Base-by-base conservation (phyloP, 2,329 filamentous ascomycete genomes). In the Elsinoe fawcettii region DNA sequence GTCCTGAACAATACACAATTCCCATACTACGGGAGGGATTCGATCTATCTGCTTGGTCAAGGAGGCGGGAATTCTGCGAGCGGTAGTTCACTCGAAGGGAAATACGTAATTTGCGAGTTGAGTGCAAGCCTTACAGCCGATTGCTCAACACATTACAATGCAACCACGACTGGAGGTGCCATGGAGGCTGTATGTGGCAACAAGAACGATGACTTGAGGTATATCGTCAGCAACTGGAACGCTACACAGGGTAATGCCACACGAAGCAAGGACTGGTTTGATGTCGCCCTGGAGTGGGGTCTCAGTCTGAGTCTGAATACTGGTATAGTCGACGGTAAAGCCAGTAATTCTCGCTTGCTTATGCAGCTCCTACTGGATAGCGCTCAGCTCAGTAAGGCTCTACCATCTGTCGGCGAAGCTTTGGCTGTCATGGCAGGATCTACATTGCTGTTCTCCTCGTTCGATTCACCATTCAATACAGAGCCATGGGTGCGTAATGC, bases 381-480 rank as follows among this genome's bases (percentile, higher is more conserved):
- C 1, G 62, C 67, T 1, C 62, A 69, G 7, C 74, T 88, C 0
- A 73, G 78, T 32, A 69, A 74, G 0, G 65, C 70, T 0, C 68
- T 85, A 0, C 88, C 88, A 0, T 88, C 84, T 2, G 76, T 88
- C n/a, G 84, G 82, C 0, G 88, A 93, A 69, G 84, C 85, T 0
- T 67, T 93, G 0, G 86, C 87, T 0, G 86, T 89, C 0, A 77
- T 90, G 63, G 79, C 81, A 0, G 81, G 82, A 3, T 84, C 80
- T 34, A 88, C 86, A 0, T 69, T 90, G 0, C 76, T 90, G 7
- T 74, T 84, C 43, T 77, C 80, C 7, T 72, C 82, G 1, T 70
- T 80, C 7, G 76, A 81, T 57, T 73, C 84, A 0, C 83, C 85
- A 0, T 88, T 86, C 64, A 39, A 53, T 25, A 73, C 77, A 0